Conservation (phyloP, 1,284 basidiomycete species). For the Cryptococcus sp. region DNA sequence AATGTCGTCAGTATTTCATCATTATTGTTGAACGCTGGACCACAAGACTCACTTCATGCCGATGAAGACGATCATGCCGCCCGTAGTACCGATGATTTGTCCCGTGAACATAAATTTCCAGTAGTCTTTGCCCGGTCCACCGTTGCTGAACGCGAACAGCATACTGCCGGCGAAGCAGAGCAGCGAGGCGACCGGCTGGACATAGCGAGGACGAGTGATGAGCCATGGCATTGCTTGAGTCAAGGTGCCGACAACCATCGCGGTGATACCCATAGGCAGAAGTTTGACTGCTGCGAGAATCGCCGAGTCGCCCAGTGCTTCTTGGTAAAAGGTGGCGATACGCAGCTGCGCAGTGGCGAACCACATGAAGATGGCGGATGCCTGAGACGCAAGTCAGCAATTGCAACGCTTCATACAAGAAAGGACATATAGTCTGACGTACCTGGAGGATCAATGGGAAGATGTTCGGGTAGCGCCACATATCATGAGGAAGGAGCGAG, state of each 20-base stretch:
- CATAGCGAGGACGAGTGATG: constrained; percentile 44
- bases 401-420: too few relatives aligned
- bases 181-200: constrained; percentile 38
- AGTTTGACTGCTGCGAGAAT: constrained; percentile 49
- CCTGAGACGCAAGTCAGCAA: constrained; percentile 7
- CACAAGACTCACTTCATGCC: constrained; percentile 32
- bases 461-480: constrained; percentile 51
- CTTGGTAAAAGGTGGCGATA: constrained; percentile 50
- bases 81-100: constrained; percentile 43
- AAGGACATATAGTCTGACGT: too few relatives aligned
- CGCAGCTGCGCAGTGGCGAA: constrained; percentile 49
- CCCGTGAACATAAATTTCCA: constrained; percentile 50
- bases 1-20: not conserved
- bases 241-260: constrained; percentile 39
- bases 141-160: constrained; percentile 45
- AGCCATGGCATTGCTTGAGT: constrained; percentile 42
- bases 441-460: constrained; percentile 42
- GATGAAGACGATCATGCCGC: constrained; percentile 50
- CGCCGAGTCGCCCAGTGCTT: constrained; percentile 37
- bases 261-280: constrained; percentile 49
- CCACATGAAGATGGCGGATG: constrained; percentile 42
- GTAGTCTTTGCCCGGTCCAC: constrained; percentile 46
- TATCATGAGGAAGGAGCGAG: constrained; percentile 47
- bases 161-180: constrained; percentile 43
- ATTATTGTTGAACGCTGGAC: too few relatives aligned